Evolutionary conservation across 2,329 filamentous ascomycete genomes (phyloP).

Genomic region (Aspergillus jensenii): DNA sequence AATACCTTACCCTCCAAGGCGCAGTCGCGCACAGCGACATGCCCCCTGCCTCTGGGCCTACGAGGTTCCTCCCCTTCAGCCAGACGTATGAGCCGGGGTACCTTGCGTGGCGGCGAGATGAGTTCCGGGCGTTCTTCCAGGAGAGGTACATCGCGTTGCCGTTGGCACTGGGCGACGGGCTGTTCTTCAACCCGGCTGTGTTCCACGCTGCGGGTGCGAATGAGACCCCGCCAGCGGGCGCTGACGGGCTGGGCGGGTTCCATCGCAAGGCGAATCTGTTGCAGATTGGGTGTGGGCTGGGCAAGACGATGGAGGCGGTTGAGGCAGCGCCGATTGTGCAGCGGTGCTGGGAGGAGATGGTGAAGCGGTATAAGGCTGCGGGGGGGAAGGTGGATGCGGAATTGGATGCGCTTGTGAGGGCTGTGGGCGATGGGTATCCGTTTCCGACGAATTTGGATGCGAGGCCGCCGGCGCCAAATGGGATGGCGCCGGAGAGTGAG

Average conservation of each 20-base stretch:
- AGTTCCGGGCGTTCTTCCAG: constrained; percentile 57
- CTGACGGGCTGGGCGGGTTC: constrained; percentile 34
- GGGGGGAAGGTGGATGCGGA: constrained; percentile 34
- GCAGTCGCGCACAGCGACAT: constrained; percentile 64
- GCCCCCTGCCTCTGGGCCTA: constrained; percentile 59
- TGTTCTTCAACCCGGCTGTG: constrained; percentile 65
- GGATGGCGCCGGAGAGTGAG: constrained; percentile 62
- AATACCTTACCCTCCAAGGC: constrained; percentile 62
- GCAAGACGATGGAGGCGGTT: constrained; percentile 63
- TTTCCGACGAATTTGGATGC: constrained; percentile 64
- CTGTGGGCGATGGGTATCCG: constrained; percentile 59
- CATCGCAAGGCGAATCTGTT: constrained; percentile 61
- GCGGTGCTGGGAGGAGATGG: constrained; percentile 54
- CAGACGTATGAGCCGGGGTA: constrained; percentile 59
- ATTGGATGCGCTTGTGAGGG: constrained; percentile 50
- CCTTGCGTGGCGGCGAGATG: constrained; percentile 55
- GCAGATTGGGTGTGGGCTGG: constrained; percentile 62
- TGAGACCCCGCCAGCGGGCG: constrained; percentile 22
- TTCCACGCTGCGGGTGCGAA: constrained; percentile 65
- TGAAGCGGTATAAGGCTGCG: constrained; percentile 47
- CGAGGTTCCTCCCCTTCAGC: constrained; percentile 61
- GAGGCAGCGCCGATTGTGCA: constrained; percentile 54
- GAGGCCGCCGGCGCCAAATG: constrained; percentile 55
- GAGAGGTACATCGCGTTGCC: constrained; percentile 54
- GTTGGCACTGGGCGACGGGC: constrained; percentile 56